A percentile compares a stretch with the other conserved stretches of the same genome.
Conservation (phyloP, 306 rosid genomes). For the Comarum palustre region DNA sequence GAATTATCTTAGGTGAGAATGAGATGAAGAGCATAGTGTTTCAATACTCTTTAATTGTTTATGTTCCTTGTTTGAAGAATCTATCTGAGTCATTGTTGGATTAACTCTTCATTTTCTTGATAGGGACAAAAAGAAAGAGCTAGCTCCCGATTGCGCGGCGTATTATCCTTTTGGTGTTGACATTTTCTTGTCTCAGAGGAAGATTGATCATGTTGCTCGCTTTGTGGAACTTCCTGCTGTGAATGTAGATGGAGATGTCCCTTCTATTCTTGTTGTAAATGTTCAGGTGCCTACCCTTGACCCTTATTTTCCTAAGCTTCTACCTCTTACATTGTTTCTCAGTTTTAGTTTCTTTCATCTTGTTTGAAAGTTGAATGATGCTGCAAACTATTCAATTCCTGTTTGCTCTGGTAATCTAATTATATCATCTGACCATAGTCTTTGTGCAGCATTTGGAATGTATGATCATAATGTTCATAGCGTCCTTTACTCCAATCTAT, state of each 20-base stretch:
- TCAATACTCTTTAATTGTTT: neutral
- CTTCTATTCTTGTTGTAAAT: conserved; percentile 80
- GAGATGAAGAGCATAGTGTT: neutral
- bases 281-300: conserved; percentile 57
- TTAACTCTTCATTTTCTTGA: conserved; percentile 24
- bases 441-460: neutral
- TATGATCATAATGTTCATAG: neutral
- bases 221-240: conserved; percentile 78
- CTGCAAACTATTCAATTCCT: neutral
- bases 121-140: conserved; percentile 95
- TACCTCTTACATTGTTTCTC: conserved; percentile 4
- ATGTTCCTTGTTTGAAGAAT: neutral
- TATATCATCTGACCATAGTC: neutral
- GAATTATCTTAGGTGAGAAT: conserved; percentile 64
- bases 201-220: conserved; percentile 92
- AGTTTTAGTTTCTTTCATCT: neutral
- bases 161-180: conserved; percentile 82
- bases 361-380: conserved; percentile 5
- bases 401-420: neutral
- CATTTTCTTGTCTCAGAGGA: conserved; percentile 65
- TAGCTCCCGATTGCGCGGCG: conserved; percentile 71
- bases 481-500: neutral
- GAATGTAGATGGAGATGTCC: conserved; percentile 58
- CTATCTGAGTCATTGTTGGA: conserved; percentile 20
- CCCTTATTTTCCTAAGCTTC: neutral